Evolutionary conservation across 495 filamentous ascomycete species (phyloP).

Genomic region (Xylaria curta): DNA sequence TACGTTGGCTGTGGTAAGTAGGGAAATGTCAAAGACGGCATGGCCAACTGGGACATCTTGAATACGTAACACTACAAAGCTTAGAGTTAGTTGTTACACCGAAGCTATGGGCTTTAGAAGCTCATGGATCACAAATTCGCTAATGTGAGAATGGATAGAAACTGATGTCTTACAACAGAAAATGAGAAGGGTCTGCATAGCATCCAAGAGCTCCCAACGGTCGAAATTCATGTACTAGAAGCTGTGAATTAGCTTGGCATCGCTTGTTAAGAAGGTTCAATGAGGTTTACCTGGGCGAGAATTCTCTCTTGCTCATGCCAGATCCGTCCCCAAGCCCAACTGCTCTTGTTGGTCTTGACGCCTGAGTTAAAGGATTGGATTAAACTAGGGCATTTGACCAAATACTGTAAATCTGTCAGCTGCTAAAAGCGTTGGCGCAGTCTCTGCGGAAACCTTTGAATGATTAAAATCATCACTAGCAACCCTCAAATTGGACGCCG

Average conservation of each 20-base stretch:
- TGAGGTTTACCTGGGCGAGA: background rate
- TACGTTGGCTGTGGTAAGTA: conserved; percentile 6
- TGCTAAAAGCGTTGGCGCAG: background rate
- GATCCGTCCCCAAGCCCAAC: background rate
- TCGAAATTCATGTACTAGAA: conserved; percentile 4
- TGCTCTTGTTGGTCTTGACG: background rate
- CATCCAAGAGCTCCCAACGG: conserved; percentile 10
- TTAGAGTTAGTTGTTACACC: background rate
- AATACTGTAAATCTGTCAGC: background rate
- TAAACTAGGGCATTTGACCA: background rate
- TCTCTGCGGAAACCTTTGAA: background rate
- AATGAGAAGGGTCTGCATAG: background rate
- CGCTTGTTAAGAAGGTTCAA: too few relatives aligned
- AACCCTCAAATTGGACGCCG: background rate
- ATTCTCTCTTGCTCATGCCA: conserved; percentile 11
- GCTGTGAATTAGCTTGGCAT: background rate
- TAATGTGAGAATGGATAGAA: background rate
- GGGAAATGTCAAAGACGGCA: conserved; percentile 1
- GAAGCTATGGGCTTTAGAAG: background rate
- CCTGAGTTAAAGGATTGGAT: background rate
- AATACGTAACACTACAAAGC: background rate
- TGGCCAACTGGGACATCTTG: background rate
- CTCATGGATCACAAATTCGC: background rate
- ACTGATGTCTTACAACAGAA: background rate
- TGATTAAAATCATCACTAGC: background rate